Conservation (phyloP, 2,329 filamentous ascomycete species). For the Lomentospora prolificans region DNA sequence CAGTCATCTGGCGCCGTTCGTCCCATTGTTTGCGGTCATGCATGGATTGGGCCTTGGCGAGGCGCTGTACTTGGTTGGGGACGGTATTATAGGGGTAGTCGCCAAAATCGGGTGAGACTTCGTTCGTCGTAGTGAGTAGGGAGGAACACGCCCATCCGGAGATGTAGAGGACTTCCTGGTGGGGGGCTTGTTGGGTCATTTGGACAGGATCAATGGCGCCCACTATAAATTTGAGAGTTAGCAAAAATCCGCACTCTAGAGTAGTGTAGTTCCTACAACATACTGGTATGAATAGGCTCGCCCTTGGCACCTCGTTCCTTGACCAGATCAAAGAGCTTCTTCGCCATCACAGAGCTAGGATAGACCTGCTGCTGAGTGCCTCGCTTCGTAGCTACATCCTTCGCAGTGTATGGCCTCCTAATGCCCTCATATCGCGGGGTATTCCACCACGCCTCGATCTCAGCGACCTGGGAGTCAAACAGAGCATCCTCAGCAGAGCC, state of each 20-base stretch:
- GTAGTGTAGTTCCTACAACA: conserved; percentile 18
- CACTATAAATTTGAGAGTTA: conserved; percentile 43
- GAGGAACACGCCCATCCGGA: conserved; percentile 98
- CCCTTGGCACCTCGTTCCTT: conserved; percentile 67
- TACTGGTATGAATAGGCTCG: conserved; percentile 88
- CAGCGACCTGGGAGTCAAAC: conserved; percentile 72
- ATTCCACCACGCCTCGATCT: conserved; percentile 86
- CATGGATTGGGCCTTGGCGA: conserved; percentile 94
- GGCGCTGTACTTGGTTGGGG: conserved; percentile 90
- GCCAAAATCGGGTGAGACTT: conserved; percentile 94
- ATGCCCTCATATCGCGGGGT: conserved; percentile 79
- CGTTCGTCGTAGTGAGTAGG: conserved; percentile 85
- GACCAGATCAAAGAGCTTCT: conserved; percentile 86
- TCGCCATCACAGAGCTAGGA: conserved; percentile 86
- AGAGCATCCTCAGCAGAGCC: conserved; percentile 75
- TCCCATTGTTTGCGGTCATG: conserved; percentile 97
- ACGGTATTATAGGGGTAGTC: conserved; percentile 99
- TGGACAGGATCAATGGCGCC: conserved; percentile 97
- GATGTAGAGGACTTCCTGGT: conserved; percentile 93
- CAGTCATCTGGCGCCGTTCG: conserved; percentile 63
- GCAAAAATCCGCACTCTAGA: background rate
- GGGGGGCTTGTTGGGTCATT: conserved; percentile 95
- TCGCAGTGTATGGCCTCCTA: conserved; percentile 81
- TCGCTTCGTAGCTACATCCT: conserved; percentile 87
- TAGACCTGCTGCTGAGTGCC: conserved; percentile 81